Evolutionary conservation across 306 rosid species (phyloP).

Genomic region (Herpetospermum pedunculosum): DNA sequence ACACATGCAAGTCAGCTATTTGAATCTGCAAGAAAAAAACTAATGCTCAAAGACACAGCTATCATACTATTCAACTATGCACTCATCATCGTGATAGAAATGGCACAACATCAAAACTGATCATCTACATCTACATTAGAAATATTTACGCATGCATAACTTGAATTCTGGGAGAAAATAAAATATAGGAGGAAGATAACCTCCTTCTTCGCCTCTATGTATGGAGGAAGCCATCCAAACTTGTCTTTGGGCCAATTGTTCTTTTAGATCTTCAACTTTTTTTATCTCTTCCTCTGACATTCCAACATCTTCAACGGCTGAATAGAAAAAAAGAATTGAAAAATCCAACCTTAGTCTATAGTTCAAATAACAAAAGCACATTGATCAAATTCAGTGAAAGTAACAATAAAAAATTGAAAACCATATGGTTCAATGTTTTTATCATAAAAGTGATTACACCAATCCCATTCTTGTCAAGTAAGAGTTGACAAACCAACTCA

Average conservation of each 20-base stretch:
- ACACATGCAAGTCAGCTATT: neutral
- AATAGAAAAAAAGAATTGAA: slow-evolving; percentile 9
- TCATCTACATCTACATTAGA: neutral
- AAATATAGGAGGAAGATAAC: slow-evolving; percentile 27
- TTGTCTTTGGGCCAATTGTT: slow-evolving; percentile 39
- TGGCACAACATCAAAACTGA: neutral
- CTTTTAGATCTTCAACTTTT: slow-evolving; percentile 37
- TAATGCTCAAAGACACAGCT: neutral
- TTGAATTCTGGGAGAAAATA: slow-evolving; percentile 4
- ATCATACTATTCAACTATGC: neutral
- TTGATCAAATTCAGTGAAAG: neutral
- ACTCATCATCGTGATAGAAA: neutral
- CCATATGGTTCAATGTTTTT: neutral
- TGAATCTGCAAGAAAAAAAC: neutral
- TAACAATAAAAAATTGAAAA: neutral
- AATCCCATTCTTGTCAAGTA: neutral
- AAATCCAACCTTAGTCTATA: slow-evolving; percentile 16
- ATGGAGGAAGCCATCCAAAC: slow-evolving; percentile 97
- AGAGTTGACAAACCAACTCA: neutral
- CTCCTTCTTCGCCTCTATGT: slow-evolving; percentile 89
- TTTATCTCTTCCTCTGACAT: slow-evolving; percentile 27
- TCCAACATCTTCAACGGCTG: slow-evolving; percentile 59
- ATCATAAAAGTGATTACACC: neutral
- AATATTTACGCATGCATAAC: neutral
- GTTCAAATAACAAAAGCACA: neutral